Percentiles rank a stretch among this genome's conserved stretches.
phyloP scores from a whole-genome alignment of 2,329 filamentous ascomycete genomes.

The Pseudocercospora fijiensis region DNA sequence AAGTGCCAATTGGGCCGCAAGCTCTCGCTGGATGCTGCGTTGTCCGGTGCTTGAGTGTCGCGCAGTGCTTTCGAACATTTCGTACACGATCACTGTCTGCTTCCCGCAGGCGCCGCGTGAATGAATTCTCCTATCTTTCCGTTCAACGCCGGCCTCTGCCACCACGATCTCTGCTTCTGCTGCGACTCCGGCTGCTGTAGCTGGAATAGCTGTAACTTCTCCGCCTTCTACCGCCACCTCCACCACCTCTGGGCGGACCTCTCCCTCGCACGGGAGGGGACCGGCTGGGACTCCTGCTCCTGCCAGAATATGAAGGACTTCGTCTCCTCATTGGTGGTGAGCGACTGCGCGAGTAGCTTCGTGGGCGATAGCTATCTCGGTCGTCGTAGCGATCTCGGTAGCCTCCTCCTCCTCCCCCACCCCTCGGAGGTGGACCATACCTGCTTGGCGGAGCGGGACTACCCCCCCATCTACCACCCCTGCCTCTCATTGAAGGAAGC shows the following conservation, averaged over 20 bases:
- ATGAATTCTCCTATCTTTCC: background rate
- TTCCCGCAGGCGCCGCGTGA: background rate
- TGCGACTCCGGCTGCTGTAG: constrained; percentile 28
- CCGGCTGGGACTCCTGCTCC: constrained; percentile 36
- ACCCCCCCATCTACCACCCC: constrained; percentile 29
- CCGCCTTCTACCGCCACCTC: constrained; percentile 19
- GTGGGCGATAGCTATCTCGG: constrained; percentile 31
- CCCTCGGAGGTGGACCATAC: constrained; percentile 23
- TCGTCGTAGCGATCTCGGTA: constrained; percentile 36
- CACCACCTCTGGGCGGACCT: constrained; percentile 20
- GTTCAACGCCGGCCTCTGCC: constrained; percentile 28
- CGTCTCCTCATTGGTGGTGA: constrained; percentile 28
- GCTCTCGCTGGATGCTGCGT: background rate
- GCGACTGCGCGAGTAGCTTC: constrained; percentile 26
- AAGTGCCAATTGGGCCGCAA: background rate
- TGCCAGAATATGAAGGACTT: constrained; percentile 39
- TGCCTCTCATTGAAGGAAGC: constrained; percentile 26
- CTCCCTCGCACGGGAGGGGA: constrained; percentile 26
- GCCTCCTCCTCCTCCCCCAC: constrained; percentile 30
- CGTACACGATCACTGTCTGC: background rate
- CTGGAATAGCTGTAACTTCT: constrained; percentile 24
- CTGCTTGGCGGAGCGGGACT: constrained; percentile 27
- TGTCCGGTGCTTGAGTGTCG: background rate
- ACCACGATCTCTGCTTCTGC: constrained; percentile 29
- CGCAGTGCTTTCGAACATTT: background rate